A percentile compares a stretch with the other conserved stretches of the same genome.
phyloP scores from a whole-genome alignment of 495 filamentous ascomycete species.

The Tricharina praecox region DNA sequence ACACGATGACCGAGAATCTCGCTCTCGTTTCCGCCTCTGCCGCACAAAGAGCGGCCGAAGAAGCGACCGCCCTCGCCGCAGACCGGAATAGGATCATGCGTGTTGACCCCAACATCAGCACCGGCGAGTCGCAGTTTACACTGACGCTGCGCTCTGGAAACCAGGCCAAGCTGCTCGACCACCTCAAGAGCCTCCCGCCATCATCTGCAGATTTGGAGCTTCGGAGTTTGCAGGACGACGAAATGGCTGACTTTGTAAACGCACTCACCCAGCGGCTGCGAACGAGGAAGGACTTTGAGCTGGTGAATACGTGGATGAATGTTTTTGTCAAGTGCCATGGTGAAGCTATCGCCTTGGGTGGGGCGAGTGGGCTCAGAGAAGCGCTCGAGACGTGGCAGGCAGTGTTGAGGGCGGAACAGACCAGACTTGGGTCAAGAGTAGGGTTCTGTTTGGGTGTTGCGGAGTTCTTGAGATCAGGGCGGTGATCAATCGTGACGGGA shows the following conservation, averaged over 20 bases:
- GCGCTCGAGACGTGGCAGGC: constrained; percentile 44
- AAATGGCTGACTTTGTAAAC: constrained; percentile 51
- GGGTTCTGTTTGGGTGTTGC: constrained; percentile 79
- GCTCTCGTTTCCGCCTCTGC: constrained; percentile 8
- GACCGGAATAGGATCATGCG: constrained; percentile 40
- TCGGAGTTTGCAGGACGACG: constrained; percentile 38
- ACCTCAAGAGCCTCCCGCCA: constrained; percentile 63
- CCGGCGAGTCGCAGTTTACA: constrained; percentile 34
- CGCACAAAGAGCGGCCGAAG: constrained; percentile 8
- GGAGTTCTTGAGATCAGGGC: constrained; percentile 59
- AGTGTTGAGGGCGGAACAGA: constrained; percentile 48
- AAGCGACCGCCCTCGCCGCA: constrained; percentile 22
- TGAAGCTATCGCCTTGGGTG: background rate
- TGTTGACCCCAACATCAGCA: constrained; percentile 26
- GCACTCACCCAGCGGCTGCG: constrained; percentile 54
- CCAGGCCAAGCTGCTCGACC: constrained; percentile 42
- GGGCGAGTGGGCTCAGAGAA: constrained; percentile 15
- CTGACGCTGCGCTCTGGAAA: constrained; percentile 28
- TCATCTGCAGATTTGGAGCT: constrained; percentile 77
- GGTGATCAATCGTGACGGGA: no score
- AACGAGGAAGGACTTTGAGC: constrained; percentile 64
- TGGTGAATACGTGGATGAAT: constrained; percentile 90
- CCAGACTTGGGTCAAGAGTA: constrained; percentile 55
- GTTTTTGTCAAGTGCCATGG: constrained; percentile 69
- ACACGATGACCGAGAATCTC: constrained; percentile 13